Evolutionary conservation across 352 stramenopile species (phyloP), one percentile per base, ranked within the genome.

Genomic region (Pythium angustatum): DNA sequence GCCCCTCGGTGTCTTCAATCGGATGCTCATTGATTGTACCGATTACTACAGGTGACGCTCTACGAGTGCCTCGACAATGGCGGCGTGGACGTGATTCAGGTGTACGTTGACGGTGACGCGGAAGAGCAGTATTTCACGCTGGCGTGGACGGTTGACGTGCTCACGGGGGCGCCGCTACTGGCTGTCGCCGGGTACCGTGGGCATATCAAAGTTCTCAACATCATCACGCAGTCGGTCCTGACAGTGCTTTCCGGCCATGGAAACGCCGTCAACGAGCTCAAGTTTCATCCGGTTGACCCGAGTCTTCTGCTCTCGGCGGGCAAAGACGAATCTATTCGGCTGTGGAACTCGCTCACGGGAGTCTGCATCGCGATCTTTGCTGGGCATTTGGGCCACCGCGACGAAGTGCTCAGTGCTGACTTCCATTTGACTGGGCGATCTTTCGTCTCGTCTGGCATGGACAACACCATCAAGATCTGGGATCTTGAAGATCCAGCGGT

Each of bases 401-500:
- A 96, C 48, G 82, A 96, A 45, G 90, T 98, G 7, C 53, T 98
- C 54, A 95, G 79, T 53, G 57, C 96, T n/a, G 88, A 93, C 48
- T 79, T 96, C 50, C 93, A 98, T 65, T 65, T 90, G n/a, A 84
- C 85, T 44, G 94, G 94, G 15, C 78, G 81, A 22, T 93, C 82
- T 69, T 97, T 98, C 69, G 90, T 90, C 34, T 95, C 82, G 22
- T 79, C 79, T 0, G 92, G 90, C 22, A 97, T 97, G 82, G 95
- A 98, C 75, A 97, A 97, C 66, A 97, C 78, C 8, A 79, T 98
- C 56, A 98, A 98, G 63, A 75, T 98, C n/a, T 98, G 95, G 95
- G 85, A 92, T 60, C 79, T 97, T 21, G 83, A 94, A 48, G 77
- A 86, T 36, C 70, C 81, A 15, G 73, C 76, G 2, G 77, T 96